These are phyloP conservation scores for Diaporthe citriasiana DNA, from an alignment of 2,329 filamentous ascomycete genomes.

Conservation along the genomic window DNA sequence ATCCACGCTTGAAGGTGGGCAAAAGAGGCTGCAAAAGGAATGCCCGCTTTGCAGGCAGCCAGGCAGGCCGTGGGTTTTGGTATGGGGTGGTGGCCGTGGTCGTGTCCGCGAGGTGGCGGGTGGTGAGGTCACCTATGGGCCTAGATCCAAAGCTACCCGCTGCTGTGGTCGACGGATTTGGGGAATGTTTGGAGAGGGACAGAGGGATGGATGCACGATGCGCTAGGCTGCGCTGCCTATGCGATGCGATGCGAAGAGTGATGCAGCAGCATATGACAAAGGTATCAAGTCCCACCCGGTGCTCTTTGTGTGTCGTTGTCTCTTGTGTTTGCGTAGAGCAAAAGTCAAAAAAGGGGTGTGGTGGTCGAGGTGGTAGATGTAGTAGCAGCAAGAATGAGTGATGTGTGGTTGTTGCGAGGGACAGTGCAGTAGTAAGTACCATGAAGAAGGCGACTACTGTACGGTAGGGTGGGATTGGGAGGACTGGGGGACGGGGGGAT, in stretches of 20 bases:
- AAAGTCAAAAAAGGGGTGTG: background rate
- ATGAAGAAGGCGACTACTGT: slow-evolving; percentile 22
- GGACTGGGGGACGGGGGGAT: slow-evolving; percentile 3
- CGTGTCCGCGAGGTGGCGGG: slow-evolving; percentile 20
- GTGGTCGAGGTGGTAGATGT: slow-evolving; percentile 19
- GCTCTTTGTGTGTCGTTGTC: slow-evolving; percentile 23
- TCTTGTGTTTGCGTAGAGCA: slow-evolving; percentile 18
- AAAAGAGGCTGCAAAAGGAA: slow-evolving; percentile 5
- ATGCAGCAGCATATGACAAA: slow-evolving; percentile 18
- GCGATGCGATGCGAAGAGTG: slow-evolving; percentile 17
- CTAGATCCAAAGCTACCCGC: slow-evolving; percentile 33
- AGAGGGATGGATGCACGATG: slow-evolving; percentile 28
- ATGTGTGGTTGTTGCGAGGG: slow-evolving; percentile 19
- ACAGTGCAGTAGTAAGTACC: slow-evolving; percentile 29
- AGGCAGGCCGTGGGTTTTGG: slow-evolving; percentile 19
- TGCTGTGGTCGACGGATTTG: slow-evolving; percentile 33
- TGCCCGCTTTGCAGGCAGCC: slow-evolving; percentile 24
- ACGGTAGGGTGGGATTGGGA: slow-evolving; percentile 25
- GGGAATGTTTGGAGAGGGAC: slow-evolving; percentile 36
- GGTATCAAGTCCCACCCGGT: background rate
- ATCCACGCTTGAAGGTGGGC: slow-evolving; percentile 17
- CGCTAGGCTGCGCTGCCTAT: background rate
- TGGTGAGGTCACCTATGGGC: slow-evolving; percentile 35
- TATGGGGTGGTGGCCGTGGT: slow-evolving; percentile 14
- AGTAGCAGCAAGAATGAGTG: slow-evolving; percentile 6